Base-by-base conservation (phyloP, 345 rosid species). In the Gossypium anomalum region DNA sequence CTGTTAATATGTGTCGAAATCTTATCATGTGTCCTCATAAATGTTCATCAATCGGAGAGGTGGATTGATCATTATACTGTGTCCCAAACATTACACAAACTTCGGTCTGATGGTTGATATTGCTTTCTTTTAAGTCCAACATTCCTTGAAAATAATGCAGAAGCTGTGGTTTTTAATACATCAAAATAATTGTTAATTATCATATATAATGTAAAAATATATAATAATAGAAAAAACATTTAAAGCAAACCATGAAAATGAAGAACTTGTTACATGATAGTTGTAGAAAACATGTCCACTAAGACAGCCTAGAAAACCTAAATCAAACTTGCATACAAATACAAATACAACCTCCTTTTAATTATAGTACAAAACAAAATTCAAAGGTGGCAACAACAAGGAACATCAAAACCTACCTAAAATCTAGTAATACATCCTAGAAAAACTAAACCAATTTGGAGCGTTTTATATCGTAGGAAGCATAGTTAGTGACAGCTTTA, bases 401-500 rank as follows among this genome's bases (percentile, higher is more conserved):
- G 25, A n/a, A 10, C 48, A 16, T 38, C 48, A 34, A 34, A 34
- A 34, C 38, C 38, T 34, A 34, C 38, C 38, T 34, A 34, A 43
- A n/a, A 10, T 7, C 55, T 13, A 6, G 17, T 6, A 25, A 20
- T 2, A 3, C 65, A 60, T 60, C 43, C 65, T 60, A 60, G 3
- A 25, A 25, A 60, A 25, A 60, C 16, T 61, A 60, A 14, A 6
- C 65, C 65, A 1, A 14, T 27, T 60, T 60, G 43, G 43, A 17
- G 34, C 0, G 1, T 70, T 69, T 58, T 7, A 0, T 25, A 15
- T n/a, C 51, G 58, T 79, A 73, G 43, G 87, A 67, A 57, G 77
- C 63, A 69, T 83, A 89, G 70, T 85, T 88, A 17, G 78, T 76
- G 14, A 90, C 59, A 58, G 97, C 98, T 76, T 92, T 90, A 4